Evolutionary conservation across 1,284 basidiomycete genomes (phyloP).

Genomic region (Xanthoconium separans): DNA sequence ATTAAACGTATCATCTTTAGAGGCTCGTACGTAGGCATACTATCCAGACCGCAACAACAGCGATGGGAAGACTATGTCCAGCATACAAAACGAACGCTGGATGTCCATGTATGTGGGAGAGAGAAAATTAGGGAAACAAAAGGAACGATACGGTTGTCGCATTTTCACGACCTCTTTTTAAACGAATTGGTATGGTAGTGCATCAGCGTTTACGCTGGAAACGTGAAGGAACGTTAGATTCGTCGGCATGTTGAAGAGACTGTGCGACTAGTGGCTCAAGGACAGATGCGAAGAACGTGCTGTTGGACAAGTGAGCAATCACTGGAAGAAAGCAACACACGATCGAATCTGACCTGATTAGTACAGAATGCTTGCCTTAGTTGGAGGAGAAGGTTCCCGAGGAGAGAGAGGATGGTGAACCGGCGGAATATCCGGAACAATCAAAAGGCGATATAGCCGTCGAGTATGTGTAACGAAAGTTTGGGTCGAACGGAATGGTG

Average conservation of each 20-base stretch:
- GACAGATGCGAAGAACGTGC: not conserved
- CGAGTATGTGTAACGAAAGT: not conserved
- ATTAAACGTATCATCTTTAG: constrained; percentile 7
- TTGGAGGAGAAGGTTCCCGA: constrained; percentile 6
- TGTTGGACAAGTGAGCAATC: not conserved
- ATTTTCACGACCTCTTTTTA: not conserved
- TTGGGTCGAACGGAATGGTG: not conserved
- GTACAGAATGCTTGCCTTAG: not conserved
- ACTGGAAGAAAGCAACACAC: not conserved
- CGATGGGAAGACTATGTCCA: not conserved
- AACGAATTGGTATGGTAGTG: not conserved
- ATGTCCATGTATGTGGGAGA: constrained; percentile 12
- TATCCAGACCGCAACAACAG: not conserved
- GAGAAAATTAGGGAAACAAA: not conserved
- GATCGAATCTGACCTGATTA: constrained; percentile 7
- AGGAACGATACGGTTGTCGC: not conserved
- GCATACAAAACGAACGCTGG: constrained; percentile 9
- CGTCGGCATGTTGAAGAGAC: not conserved
- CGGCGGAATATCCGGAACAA: constrained; percentile 7
- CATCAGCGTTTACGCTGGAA: constrained; percentile 2
- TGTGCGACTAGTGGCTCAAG: not conserved
- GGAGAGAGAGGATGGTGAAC: constrained; percentile 17
- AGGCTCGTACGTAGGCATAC: constrained; percentile 5
- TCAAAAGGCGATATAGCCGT: constrained; percentile 20
- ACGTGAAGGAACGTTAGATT: constrained; percentile 4